Evolutionary conservation across 2,329 filamentous ascomycete species (phyloP), one percentile per base, ranked within the genome.

Genomic region (Xylariaceae sp.): DNA sequence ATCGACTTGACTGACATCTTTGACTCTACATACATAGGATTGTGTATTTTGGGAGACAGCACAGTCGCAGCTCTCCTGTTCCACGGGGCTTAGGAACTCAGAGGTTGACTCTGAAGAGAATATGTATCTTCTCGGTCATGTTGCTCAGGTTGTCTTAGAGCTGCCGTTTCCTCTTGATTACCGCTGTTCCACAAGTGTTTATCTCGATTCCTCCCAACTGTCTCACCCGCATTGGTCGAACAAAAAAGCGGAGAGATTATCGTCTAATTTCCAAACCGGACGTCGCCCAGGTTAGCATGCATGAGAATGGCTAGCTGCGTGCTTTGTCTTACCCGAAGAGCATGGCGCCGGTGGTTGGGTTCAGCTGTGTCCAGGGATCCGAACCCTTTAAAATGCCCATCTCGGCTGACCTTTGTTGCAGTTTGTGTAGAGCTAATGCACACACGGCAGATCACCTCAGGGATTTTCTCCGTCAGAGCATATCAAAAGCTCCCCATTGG

Each of bases 361-460:
- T 36, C 43, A 45, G 43, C 43, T 45, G 43, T 6, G 31, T 9
- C 40, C 27, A 18, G 40, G n/a, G 18, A 27, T 27, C 31, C 40
- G 5, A 18, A 42, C 40, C 40, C 40, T 19, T 18, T 18, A 17
- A 11, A 17, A 32, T 32, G 7, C 31, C 22, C 6, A 30, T 32
- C 27, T 44, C 6, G 42, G 31, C 27, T 18, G 42, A 27, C 11
- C 11, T 14, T 38, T 17, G 15, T 36, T 27, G n/a, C 17, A 38
- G 17, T 45, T 45, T 45, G 31, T 18, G 31, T 38, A 14, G 14
- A 19, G 33, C 52, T 53, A 54, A 49, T 54, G 52, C 49, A 41
- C 45, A 44, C 32, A 49, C 50, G 53, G 50, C 53, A 55, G 53
- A 55, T 55, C 50, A 50, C 42, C 47, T 11, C 50, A 39, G 19